Evolutionary conservation across 2,329 filamentous ascomycete species (phyloP).

Genomic region (Parastagonospora nodorum): DNA sequence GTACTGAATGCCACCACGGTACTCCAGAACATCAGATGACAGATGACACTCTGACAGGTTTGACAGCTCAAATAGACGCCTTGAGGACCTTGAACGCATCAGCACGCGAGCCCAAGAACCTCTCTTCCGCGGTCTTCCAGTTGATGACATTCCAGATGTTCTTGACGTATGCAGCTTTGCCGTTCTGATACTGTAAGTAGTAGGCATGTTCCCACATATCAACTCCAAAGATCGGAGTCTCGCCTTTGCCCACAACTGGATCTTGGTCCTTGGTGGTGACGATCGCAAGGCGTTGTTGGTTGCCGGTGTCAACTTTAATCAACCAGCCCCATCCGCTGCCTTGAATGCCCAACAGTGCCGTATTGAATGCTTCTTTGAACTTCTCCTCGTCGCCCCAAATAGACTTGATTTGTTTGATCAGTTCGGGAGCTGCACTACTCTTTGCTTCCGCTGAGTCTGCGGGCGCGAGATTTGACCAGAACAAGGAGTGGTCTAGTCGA

Average conservation of each 20-base stretch:
- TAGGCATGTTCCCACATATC: slow-evolving; percentile 97
- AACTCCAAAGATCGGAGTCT: slow-evolving; percentile 74
- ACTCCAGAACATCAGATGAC: slow-evolving; percentile 8
- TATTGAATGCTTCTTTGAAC: slow-evolving; percentile 70
- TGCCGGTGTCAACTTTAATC: slow-evolving; percentile 66
- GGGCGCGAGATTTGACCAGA: slow-evolving; percentile 83
- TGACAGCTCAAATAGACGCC: slow-evolving; percentile 32
- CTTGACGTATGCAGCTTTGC: slow-evolving; percentile 74
- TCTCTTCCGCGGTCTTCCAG: slow-evolving; percentile 71
- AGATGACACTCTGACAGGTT: not conserved
- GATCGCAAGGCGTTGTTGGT: slow-evolving; percentile 63
- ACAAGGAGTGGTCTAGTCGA: slow-evolving; percentile 72
- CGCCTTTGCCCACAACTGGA: slow-evolving; percentile 65
- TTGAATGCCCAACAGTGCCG: slow-evolving; percentile 72
- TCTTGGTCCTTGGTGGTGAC: slow-evolving; percentile 88
- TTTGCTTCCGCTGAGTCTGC: slow-evolving; percentile 63
- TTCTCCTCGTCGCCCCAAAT: slow-evolving; percentile 71
- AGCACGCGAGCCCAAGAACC: slow-evolving; percentile 57
- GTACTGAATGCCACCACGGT: slow-evolving; percentile 25
- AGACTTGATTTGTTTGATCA: slow-evolving; percentile 65
- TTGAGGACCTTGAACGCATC: slow-evolving; percentile 48
- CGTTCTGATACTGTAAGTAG: slow-evolving; percentile 79
- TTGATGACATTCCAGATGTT: slow-evolving; percentile 81
- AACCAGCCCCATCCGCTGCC: slow-evolving; percentile 91
- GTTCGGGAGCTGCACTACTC: slow-evolving; percentile 59